Evolutionary conservation across 345 rosid genomes (phyloP).

Genomic region (Euphorbia lathyris): DNA sequence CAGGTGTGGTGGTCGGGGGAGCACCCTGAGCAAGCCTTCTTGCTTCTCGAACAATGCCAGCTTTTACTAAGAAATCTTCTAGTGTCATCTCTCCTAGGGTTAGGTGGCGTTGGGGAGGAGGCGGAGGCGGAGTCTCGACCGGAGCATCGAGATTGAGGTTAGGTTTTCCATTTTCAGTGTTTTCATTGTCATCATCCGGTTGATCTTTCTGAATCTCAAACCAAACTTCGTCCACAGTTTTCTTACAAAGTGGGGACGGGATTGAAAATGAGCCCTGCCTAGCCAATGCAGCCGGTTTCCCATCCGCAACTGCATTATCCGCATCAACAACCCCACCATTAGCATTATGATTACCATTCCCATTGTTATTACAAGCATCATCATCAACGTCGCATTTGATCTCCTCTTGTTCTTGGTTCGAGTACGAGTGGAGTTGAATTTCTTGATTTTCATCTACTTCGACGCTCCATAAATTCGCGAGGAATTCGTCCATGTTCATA

Average conservation of each 20-base stretch:
- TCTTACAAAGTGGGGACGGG: slow-evolving; percentile 71
- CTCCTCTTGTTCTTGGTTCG: slow-evolving; percentile 3
- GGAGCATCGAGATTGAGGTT: slow-evolving; percentile 10
- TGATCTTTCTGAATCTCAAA: slow-evolving; percentile 67
- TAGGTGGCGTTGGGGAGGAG: slow-evolving; percentile 44
- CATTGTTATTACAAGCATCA: background rate
- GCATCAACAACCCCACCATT: background rate
- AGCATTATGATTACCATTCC: background rate
- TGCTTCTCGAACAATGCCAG: slow-evolving; percentile 70
- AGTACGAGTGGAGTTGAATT: background rate
- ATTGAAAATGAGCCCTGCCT: slow-evolving; percentile 72
- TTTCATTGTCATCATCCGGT: slow-evolving; percentile 22
- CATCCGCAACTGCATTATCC: background rate
- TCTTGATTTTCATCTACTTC: slow-evolving; percentile 52
- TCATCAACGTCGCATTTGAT: background rate
- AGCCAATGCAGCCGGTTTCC: slow-evolving; percentile 25
- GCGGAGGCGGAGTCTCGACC: slow-evolving; percentile 22
- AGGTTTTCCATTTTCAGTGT: slow-evolving; percentile 9
- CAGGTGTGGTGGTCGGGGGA: background rate
- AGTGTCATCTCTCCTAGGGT: slow-evolving; percentile 78
- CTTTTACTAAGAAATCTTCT: slow-evolving; percentile 81
- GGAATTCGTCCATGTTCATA: slow-evolving; percentile 94
- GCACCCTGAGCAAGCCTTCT: background rate
- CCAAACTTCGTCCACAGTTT: slow-evolving; percentile 92
- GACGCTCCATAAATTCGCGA: slow-evolving; percentile 65